Percentiles rank a stretch among this genome's conserved stretches.
Evolutionary conservation across 2,329 filamentous ascomycete species (phyloP).

Genomic region (Xylariaceae sp.): DNA sequence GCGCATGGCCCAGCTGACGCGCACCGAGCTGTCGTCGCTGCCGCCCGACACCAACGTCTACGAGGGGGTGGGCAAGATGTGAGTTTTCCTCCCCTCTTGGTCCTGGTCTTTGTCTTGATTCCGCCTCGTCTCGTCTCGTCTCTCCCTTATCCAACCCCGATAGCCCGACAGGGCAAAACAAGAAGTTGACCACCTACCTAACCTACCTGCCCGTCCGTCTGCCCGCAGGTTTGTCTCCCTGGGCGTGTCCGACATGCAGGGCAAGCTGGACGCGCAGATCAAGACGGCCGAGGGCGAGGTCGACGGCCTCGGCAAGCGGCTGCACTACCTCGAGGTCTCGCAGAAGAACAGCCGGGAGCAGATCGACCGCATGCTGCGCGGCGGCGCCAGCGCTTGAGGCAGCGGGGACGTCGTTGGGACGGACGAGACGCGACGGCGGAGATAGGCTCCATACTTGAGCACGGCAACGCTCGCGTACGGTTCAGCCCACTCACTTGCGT

Average conservation of each 20-base stretch:
- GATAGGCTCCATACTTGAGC: too few species aligned
- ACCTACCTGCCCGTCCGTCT: slow-evolving; percentile 3
- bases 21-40: slow-evolving; percentile 71
- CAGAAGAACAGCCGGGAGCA: slow-evolving; percentile 90
- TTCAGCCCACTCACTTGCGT: too few species aligned
- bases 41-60: slow-evolving; percentile 74
- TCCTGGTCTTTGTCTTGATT: not conserved
- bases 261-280: slow-evolving; percentile 68
- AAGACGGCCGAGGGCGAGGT: slow-evolving; percentile 71
- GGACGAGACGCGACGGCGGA: too few species aligned
- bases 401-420: not conserved
- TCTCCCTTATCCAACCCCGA: too few species aligned
- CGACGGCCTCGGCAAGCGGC: slow-evolving; percentile 73
- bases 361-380: slow-evolving; percentile 75
- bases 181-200: not conserved
- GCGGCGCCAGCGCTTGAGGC: slow-evolving; percentile 20
- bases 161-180: too few species aligned
- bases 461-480: too few species aligned
- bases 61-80: slow-evolving; percentile 98
- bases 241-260: slow-evolving; percentile 63
- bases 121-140: not conserved
- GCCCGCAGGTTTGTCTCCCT: slow-evolving; percentile 79
- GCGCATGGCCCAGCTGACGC: slow-evolving; percentile 80
- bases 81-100: slow-evolving; percentile 25
- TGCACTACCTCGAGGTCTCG: slow-evolving; percentile 90